These are phyloP conservation scores for Potentilla sterilis DNA, from an alignment of 306 rosid genomes.

Conservation along the genomic window DNA sequence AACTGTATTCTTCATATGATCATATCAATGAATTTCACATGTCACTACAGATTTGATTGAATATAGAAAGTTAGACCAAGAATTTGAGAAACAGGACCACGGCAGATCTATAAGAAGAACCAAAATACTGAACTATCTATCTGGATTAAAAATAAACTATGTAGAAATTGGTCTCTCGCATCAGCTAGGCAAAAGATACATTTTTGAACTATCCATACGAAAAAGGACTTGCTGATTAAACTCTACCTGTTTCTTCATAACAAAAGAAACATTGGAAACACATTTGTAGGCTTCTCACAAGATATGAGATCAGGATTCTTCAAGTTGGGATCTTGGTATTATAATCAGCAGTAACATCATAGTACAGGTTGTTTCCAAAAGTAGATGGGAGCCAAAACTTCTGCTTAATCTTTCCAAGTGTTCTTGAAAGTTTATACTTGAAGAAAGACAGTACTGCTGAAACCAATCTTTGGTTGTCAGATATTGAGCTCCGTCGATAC, in stretches of 20 bases:
- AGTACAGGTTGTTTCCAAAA: conserved; percentile 25
- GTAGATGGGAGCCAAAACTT: conserved; percentile 45
- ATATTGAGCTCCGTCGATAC: conserved; percentile 50
- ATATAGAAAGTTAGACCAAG: not conserved
- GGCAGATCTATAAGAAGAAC: not conserved
- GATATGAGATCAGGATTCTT: conserved; percentile 56
- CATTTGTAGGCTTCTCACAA: conserved; percentile 49
- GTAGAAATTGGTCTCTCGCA: not conserved
- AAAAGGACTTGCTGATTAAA: not conserved
- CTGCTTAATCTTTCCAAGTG: conserved; percentile 42
- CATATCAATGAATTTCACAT: not conserved
- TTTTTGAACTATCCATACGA: not conserved
- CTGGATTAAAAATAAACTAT: not conserved
- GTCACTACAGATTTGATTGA: not conserved
- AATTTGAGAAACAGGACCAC: not conserved
- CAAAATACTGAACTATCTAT: not conserved
- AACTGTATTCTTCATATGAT: conserved; percentile 17
- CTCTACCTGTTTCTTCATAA: conserved; percentile 3
- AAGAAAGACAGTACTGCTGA: conserved; percentile 42
- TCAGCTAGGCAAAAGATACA: conserved; percentile 24
- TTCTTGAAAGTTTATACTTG: conserved; percentile 37
- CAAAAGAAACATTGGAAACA: conserved; percentile 5
- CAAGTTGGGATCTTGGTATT: conserved; percentile 51
- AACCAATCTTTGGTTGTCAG: conserved; percentile 43
- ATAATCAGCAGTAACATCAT: conserved; percentile 18